Conservation (phyloP, 2,329 filamentous ascomycete species). For the Ceratocystis ficicola region DNA sequence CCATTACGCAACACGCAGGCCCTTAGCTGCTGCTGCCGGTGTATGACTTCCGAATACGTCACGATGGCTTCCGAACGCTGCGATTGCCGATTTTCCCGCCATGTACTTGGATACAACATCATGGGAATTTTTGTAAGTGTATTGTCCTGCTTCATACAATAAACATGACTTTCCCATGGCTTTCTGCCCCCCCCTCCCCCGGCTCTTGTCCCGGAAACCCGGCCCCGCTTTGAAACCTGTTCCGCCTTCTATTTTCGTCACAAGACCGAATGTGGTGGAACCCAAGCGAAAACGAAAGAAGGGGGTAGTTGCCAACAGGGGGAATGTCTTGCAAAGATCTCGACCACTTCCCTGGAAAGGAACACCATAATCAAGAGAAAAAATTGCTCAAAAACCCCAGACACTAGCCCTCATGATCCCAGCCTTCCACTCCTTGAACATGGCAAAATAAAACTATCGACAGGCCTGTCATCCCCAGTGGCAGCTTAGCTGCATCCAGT, state of each 20-base stretch:
- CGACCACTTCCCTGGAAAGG: too few relatives aligned
- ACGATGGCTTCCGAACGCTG: background rate
- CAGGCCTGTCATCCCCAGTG: background rate
- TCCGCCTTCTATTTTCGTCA: slow-evolving; percentile 1
- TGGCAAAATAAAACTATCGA: background rate
- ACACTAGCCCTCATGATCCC: background rate
- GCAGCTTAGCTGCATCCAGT: background rate
- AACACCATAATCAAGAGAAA: background rate
- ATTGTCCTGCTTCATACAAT: background rate
- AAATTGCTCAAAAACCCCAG: background rate
- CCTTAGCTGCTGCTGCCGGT: background rate
- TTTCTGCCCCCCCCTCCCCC: background rate
- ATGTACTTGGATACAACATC: background rate
- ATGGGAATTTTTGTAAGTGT: slow-evolving; percentile 3
- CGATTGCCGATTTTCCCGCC: background rate
- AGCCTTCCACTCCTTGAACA: background rate
- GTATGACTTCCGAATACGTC: background rate
- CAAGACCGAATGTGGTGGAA: slow-evolving; percentile 7
- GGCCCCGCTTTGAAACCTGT: slow-evolving; percentile 3
- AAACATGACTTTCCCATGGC: background rate
- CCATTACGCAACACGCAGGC: background rate
- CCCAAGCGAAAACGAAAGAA: slow-evolving; percentile 1
- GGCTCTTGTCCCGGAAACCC: background rate
- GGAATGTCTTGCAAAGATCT: background rate
- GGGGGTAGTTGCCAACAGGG: slow-evolving; percentile 1